Conservation (phyloP, 1,284 basidiomycete genomes). For the Wallemia mellicola region DNA sequence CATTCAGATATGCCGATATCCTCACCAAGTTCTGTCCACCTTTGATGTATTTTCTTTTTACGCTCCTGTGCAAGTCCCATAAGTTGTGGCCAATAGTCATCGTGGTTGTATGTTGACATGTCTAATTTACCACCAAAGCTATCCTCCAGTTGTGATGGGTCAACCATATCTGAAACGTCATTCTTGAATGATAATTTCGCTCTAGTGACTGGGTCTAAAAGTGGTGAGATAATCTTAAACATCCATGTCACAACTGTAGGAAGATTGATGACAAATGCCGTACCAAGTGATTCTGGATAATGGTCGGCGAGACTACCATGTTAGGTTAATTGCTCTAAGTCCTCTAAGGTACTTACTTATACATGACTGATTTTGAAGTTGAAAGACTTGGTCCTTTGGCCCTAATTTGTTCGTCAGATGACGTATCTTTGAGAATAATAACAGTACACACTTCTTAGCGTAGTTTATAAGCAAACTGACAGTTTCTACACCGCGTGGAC, state of each 20-base stretch:
- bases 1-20: not conserved
- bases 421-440: not conserved
- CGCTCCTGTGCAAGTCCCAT: not conserved
- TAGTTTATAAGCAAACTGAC: conserved; percentile 1
- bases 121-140: conserved; percentile 3
- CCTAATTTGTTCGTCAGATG: not conserved
- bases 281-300: conserved; percentile 4
- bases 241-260: not conserved
- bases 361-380: not conserved
- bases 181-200: conserved; percentile 2
- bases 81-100: not conserved
- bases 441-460: not conserved
- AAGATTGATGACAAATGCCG: conserved; percentile 5
- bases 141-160: conserved; percentile 2
- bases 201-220: conserved; percentile 5
- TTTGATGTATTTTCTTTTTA: not conserved
- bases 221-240: conserved; percentile 5
- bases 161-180: not conserved
- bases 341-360: not conserved
- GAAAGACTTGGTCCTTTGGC: not conserved
- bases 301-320: not conserved
- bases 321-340: not conserved
- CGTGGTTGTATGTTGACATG: not conserved
- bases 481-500: not conserved
- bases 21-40: not conserved